Percentiles rank a stretch among this genome's conserved stretches.
These are phyloP conservation scores for Gossypium rotundifolium DNA, from an alignment of 345 rosid genomes.

Conservation along the genomic window DNA sequence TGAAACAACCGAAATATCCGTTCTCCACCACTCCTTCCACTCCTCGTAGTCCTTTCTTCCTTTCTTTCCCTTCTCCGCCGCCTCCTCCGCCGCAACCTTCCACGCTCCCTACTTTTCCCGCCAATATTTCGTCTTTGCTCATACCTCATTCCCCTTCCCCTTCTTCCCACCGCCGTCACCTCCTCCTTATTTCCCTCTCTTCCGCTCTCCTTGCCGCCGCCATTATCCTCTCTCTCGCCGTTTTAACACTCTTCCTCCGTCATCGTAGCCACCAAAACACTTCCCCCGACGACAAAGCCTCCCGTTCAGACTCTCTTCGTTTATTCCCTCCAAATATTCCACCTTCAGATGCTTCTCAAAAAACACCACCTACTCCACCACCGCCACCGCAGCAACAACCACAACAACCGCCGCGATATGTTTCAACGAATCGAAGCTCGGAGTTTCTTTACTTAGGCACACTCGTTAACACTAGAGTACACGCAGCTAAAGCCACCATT, in stretches of 20 bases:
- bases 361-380: background rate
- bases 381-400: slow-evolving; percentile 17
- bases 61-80: slow-evolving; percentile 32
- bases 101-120: slow-evolving; percentile 66
- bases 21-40: slow-evolving; percentile 37
- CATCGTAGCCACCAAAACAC: slow-evolving; percentile 25
- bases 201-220: slow-evolving; percentile 53
- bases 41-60: slow-evolving; percentile 42
- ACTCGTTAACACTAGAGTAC: slow-evolving; percentile 42
- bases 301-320: slow-evolving; percentile 50
- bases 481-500: slow-evolving; percentile 24
- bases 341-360: slow-evolving; percentile 45
- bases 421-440: slow-evolving; percentile 45
- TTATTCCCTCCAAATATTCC: slow-evolving; percentile 59
- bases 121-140: slow-evolving; percentile 79
- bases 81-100: slow-evolving; percentile 39
- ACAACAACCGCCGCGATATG: slow-evolving; percentile 28
- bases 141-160: slow-evolving; percentile 43
- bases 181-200: slow-evolving; percentile 42
- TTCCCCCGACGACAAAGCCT: slow-evolving; percentile 32
- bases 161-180: slow-evolving; percentile 24
- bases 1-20: slow-evolving; percentile 43
- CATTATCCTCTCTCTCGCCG: slow-evolving; percentile 34
- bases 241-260: slow-evolving; percentile 38
- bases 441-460: slow-evolving; percentile 92